phyloP scores from a whole-genome alignment of 2,329 filamentous ascomycete species.

The Passalora sequoiae region DNA sequence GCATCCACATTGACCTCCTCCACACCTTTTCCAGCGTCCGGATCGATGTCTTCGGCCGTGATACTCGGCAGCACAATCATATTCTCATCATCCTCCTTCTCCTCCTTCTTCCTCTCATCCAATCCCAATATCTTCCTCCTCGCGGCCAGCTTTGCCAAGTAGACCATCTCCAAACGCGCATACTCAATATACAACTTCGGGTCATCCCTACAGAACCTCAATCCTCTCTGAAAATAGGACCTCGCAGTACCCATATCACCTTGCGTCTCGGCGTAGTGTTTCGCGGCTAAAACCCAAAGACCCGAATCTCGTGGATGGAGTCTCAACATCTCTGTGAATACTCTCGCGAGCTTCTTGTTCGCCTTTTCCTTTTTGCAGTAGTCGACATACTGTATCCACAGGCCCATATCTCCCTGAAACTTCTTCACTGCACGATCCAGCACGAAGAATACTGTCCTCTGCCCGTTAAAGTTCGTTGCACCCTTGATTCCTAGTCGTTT shows the following conservation, averaged over 20 bases:
- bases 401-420: constrained; percentile 70
- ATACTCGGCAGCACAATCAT: constrained; percentile 56
- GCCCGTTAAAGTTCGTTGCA: constrained; percentile 61
- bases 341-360: constrained; percentile 55
- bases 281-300: constrained; percentile 80
- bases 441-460: constrained; percentile 80
- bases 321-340: constrained; percentile 65
- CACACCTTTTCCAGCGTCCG: constrained; percentile 48
- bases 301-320: constrained; percentile 79
- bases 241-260: constrained; percentile 84
- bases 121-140: constrained; percentile 64
- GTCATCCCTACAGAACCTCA: constrained; percentile 78
- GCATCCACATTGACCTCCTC: constrained; percentile 47
- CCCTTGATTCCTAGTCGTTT: constrained; percentile 72
- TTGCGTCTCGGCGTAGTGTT: constrained; percentile 68
- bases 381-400: constrained; percentile 88
- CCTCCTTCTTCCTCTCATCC: constrained; percentile 45
- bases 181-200: constrained; percentile 82
- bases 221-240: constrained; percentile 80
- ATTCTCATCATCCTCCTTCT: constrained; percentile 43
- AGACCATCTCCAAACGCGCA: constrained; percentile 85
- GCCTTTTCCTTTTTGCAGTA: constrained; percentile 66
- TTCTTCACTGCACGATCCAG: constrained; percentile 80
- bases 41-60: constrained; percentile 58
- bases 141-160: constrained; percentile 73